A percentile compares a stretch with the other conserved stretches of the same genome.
Evolutionary conservation across 2,329 filamentous ascomycete species (phyloP).

Genomic region (Monosporascus sp.): DNA sequence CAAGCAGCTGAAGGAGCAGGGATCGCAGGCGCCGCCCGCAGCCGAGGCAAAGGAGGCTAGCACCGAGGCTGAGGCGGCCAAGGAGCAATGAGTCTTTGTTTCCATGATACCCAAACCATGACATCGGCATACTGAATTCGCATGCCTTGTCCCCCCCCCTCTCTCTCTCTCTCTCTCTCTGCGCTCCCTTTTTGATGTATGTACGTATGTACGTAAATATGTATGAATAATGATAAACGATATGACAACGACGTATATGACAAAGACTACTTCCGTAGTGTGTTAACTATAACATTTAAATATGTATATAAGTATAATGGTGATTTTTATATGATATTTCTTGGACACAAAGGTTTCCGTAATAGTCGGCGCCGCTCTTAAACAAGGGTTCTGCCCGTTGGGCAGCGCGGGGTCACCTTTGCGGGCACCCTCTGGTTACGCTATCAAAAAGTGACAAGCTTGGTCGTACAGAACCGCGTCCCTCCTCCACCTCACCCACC

Average conservation of each 20-base stretch:
- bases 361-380: too few species aligned
- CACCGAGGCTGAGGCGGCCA: neutral
- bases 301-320: too few species aligned
- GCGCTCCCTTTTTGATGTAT: neutral
- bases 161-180: neutral
- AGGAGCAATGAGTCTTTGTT: neutral
- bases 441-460: too few species aligned
- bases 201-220: neutral
- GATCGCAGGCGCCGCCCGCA: neutral
- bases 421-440: too few species aligned
- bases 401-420: too few species aligned
- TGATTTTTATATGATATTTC: too few species aligned
- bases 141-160: neutral
- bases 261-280: too few species aligned
- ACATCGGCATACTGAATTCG: neutral
- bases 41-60: neutral
- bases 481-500: too few species aligned
- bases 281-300: too few species aligned
- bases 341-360: too few species aligned
- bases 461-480: too few species aligned
- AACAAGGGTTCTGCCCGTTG: too few species aligned
- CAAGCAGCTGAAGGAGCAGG: slow-evolving; percentile 11
- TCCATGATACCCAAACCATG: neutral
- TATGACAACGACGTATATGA: neutral
- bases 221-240: neutral